A percentile compares a stretch with the other conserved stretches of the same genome.
phyloP scores from a whole-genome alignment of 208 protist genomes.

The Leptomonas seymouri region DNA sequence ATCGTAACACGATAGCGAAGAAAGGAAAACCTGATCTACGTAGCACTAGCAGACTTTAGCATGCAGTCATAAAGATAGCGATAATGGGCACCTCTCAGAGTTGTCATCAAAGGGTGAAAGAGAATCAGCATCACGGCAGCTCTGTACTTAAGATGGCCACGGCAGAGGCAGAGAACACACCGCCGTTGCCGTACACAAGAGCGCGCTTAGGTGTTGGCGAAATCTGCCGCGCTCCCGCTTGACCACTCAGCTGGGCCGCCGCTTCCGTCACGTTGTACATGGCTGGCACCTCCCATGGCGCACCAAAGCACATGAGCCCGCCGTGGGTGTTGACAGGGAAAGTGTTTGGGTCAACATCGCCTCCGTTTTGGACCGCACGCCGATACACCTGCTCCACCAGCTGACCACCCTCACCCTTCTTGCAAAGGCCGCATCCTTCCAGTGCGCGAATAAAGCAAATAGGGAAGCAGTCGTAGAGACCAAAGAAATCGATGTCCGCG shows the following conservation, averaged over 20 bases:
- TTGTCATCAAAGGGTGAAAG: neutral
- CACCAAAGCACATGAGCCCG: constrained; percentile 76
- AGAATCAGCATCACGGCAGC: constrained; percentile 16
- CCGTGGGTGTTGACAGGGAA: constrained; percentile 85
- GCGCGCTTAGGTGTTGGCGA: constrained; percentile 50
- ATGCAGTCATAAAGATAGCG: no score
- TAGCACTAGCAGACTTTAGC: no score
- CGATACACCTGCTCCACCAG: constrained; percentile 61
- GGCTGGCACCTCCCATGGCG: constrained; percentile 79
- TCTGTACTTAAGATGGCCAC: constrained; percentile 78
- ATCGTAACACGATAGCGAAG: no score
- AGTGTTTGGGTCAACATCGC: constrained; percentile 31
- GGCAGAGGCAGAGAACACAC: constrained; percentile 78
- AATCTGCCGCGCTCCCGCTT: constrained; percentile 56
- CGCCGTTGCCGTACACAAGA: constrained; percentile 91
- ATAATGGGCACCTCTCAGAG: no score
- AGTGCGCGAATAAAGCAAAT: constrained; percentile 80
- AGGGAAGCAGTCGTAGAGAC: constrained; percentile 84
- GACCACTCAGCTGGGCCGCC: constrained; percentile 51
- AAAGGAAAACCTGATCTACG: no score
- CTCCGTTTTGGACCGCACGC: constrained; percentile 26
- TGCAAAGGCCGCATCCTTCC: constrained; percentile 63
- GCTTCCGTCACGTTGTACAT: constrained; percentile 83
- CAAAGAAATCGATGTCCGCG: constrained; percentile 77
- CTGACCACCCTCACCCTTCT: constrained; percentile 57